Evolutionary conservation across 257 asterid species (phyloP), one percentile per base, ranked within the genome.

Genomic region (Coffea eugenioides): DNA sequence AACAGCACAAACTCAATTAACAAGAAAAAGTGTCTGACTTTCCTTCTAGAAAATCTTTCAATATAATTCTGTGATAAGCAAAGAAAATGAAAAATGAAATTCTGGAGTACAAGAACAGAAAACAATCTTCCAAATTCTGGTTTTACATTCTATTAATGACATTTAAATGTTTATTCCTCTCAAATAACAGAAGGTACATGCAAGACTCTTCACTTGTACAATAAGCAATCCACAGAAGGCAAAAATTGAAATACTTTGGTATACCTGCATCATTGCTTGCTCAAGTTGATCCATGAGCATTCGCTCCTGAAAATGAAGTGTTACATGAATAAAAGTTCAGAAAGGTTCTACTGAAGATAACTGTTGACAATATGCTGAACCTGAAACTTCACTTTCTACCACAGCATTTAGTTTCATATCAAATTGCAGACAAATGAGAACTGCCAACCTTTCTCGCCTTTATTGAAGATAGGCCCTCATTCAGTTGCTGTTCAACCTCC

Each of bases 391-490:
- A 6, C n/a, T 18, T 36, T 21, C 52, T 39, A 69, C 73, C 14
- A 41, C 16, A 82, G 21, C 45, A 39, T 74, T 69, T 51, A 78
- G n/a, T 25, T 43, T 46, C 8, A 69, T 45, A 52, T n/a, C 36
- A 57, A 61, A 74, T 66, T 2, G 25, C 73, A 8, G 51, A 67
- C n/a, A 2, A 68, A 56, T 8, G 43, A 5, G 71, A 83, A 81
- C 56, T 68, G 23, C 62, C 15, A 69, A 89, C 97, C 97, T 93
- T 91, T 81, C 89, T 89, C 70, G 90, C 91, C 88, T 89, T 93
- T 56, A 91, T 82, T 82, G 90, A 65, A 36, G 82, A 31, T 67
- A 93, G 79, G 74, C 91, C 95, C 80, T 88, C 92, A 71, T 79
- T 89, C 70, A 93, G 84, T 81, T 93, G 89, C 48, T 85, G 88